Evolutionary conservation across 2,329 filamentous ascomycete genomes (phyloP), one percentile per base, ranked within the genome.

Genomic region (Penicillium janthinellum): DNA sequence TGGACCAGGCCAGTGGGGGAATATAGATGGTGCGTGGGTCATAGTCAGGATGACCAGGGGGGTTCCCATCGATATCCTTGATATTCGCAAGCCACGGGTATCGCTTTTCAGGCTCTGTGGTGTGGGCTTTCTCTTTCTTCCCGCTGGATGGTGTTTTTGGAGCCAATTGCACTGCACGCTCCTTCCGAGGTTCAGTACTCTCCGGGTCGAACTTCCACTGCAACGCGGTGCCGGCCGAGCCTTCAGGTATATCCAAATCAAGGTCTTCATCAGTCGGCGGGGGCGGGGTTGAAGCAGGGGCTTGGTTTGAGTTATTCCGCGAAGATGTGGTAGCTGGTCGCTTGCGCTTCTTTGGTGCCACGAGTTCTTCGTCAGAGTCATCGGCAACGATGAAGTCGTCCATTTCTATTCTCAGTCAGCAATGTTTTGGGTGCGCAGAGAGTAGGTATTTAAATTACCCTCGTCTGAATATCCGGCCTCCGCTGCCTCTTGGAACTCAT

Each of bases 11-110:
- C 37, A 82, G 73, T 0, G 91, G 90, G 0, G 95, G 95, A 37
- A 99, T 90, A 75, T 89, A 96, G n/a, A 99, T 84, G 0, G 92
- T 96, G 20, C 91, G 85, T 8, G 92, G 91, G 69, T 99, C 93
- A 69, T 94, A 96, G 58, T 99, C 94, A 0, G 93, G 89, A 74
- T 97, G 87, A 10, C 85, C 88, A 0, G 86, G 85, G 0, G 88
- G 84, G 70, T 96, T 88, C 54, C 88, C 87, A 69, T 98, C 92
- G 51, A 92, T 91, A 74, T 99, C 95, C 66, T 84, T 81, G 59
- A 95, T 84, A 61, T 93, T 89, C 53, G 92, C 93, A 56, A 99
- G 84, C 95, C 95, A 99, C 12, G 90, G 78, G 71, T 99, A 96
- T 61, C 95, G 85, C 57, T 94, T 84, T 64, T 96, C 91, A 0